A percentile compares a stretch with the other conserved stretches of the same genome.
phyloP scores from a whole-genome alignment of 2,329 filamentous ascomycete species.

The Pseudofabraea citricarpa region DNA sequence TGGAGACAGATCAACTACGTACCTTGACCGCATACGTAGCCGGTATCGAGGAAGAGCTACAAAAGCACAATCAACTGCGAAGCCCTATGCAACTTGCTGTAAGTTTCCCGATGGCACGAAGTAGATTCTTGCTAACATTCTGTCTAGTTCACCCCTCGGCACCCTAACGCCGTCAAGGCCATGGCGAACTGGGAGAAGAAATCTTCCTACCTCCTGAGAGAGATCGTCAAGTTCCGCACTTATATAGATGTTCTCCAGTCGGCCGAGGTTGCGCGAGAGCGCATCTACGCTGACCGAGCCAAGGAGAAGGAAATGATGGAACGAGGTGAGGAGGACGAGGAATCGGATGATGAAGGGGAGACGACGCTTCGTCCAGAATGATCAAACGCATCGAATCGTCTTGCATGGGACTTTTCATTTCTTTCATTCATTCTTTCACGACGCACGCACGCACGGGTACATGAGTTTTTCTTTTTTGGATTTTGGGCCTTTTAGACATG shows the following conservation, averaged over 20 bases:
- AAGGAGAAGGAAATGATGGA: conserved; percentile 15
- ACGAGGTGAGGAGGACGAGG: conserved; percentile 13
- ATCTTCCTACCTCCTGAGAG: conserved; percentile 81
- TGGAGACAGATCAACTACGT: conserved; percentile 76
- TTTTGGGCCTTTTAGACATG: no score
- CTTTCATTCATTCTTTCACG: no score
- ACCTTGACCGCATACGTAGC: conserved; percentile 75
- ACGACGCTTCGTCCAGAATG: no score
- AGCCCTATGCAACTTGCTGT: conserved; percentile 79
- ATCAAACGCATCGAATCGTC: no score
- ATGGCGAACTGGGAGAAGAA: conserved; percentile 98
- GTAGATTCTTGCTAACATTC: not conserved
- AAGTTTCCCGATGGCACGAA: conserved; percentile 26
- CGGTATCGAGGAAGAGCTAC: conserved; percentile 79
- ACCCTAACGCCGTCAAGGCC: conserved; percentile 74
- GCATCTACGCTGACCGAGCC: conserved; percentile 59
- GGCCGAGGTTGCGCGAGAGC: conserved; percentile 64
- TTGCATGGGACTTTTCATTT: no score
- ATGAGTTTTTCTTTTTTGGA: no score
- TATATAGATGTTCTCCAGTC: conserved; percentile 82
- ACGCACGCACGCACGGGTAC: no score
- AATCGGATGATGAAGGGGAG: conserved; percentile 13
- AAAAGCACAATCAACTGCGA: conserved; percentile 82
- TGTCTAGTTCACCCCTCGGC: conserved; percentile 69
- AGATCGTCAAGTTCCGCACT: conserved; percentile 95